Conservation (phyloP, 2,329 filamentous ascomycete species). For the Cylindrodendrum hubeiense region DNA sequence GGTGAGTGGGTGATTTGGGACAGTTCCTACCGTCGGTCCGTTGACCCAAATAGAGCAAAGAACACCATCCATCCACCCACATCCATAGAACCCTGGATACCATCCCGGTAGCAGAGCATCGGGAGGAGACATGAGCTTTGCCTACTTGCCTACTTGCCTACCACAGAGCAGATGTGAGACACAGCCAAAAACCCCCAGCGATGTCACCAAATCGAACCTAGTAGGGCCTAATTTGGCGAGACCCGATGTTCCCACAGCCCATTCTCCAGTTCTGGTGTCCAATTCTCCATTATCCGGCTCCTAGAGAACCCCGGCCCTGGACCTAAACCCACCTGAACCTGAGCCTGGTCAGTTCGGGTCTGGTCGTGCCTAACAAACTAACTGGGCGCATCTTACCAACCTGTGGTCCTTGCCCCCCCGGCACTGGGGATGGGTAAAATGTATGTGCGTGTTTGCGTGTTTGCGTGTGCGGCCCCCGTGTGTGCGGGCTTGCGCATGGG, state of each 20-base stretch:
- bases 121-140: conserved; percentile 10
- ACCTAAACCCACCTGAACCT: conserved; percentile 10
- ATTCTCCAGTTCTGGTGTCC: not conserved
- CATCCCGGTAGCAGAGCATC: not conserved
- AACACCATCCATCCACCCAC: conserved; percentile 3
- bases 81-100: not conserved
- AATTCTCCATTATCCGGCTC: not conserved
- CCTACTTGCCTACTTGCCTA: too few relatives aligned
- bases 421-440: conserved; percentile 9
- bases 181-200: not conserved
- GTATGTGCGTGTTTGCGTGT: not conserved
- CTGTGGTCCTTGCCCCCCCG: not conserved
- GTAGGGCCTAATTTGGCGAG: conserved; percentile 9
- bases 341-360: conserved; percentile 4
- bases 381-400: conserved; percentile 13
- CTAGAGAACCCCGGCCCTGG: conserved; percentile 1
- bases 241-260: conserved; percentile 11
- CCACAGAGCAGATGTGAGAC: conserved; percentile 6
- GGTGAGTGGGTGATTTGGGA: not conserved
- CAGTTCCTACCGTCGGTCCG: conserved; percentile 19
- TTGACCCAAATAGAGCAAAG: conserved; percentile 13
- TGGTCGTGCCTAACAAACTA: conserved; percentile 5
- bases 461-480: not conserved
- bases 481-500: conserved; percentile 3
- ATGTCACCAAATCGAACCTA: conserved; percentile 6